phyloP scores from a whole-genome alignment of 306 rosid genomes.

The Argentina anserina region DNA sequence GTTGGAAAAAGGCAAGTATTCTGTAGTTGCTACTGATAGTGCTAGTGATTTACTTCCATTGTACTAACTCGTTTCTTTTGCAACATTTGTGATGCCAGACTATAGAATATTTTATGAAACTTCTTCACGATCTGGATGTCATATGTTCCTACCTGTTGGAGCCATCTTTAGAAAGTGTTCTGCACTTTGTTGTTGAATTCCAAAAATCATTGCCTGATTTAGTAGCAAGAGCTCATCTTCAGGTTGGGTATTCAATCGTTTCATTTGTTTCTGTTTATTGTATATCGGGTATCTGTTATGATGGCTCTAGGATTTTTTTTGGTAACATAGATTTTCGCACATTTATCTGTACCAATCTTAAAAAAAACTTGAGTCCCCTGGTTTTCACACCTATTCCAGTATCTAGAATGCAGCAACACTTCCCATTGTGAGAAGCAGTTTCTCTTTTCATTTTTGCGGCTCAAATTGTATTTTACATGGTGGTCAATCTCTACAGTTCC shows the following conservation, averaged over 20 bases:
- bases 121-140: slow-evolving; percentile 68
- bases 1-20: slow-evolving; percentile 65
- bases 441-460: background rate
- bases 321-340: background rate
- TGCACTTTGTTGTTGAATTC: slow-evolving; percentile 80
- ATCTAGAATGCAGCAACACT: background rate
- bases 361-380: background rate
- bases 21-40: slow-evolving; percentile 16
- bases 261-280: slow-evolving; percentile 13
- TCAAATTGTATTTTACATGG: background rate
- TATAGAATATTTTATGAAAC: slow-evolving; percentile 78
- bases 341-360: background rate
- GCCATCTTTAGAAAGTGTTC: slow-evolving; percentile 62
- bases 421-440: background rate
- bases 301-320: background rate
- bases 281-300: background rate
- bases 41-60: background rate
- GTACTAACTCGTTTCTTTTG: slow-evolving; percentile 23
- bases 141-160: slow-evolving; percentile 71
- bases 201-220: slow-evolving; percentile 90
- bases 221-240: slow-evolving; percentile 95
- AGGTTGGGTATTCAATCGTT: slow-evolving; percentile 46
- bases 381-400: background rate
- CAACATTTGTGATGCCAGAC: slow-evolving; percentile 51
- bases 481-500: slow-evolving; percentile 13